Percentiles rank a stretch among this genome's conserved stretches.
phyloP scores from a whole-genome alignment of 352 stramenopile genomes.

The Phytophthora capsici region DNA sequence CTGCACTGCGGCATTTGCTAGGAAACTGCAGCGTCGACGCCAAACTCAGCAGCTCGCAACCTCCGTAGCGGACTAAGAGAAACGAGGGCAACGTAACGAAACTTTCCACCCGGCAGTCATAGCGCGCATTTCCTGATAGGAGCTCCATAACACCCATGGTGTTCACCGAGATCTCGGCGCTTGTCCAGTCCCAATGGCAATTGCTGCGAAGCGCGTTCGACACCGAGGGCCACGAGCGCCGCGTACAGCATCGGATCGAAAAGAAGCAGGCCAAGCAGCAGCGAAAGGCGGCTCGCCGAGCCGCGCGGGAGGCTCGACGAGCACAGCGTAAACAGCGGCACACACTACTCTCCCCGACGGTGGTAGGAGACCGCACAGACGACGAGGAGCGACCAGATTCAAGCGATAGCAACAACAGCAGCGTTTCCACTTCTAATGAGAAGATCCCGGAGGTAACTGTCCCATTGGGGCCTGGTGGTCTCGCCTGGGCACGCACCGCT shows the following conservation, averaged over 20 bases:
- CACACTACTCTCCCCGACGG: constrained; percentile 22
- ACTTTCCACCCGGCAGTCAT: constrained; percentile 7
- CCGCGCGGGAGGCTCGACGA: constrained; percentile 35
- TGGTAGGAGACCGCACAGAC: constrained; percentile 25
- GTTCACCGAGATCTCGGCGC: constrained; percentile 43
- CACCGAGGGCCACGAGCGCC: constrained; percentile 25
- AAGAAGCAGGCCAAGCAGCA: constrained; percentile 51
- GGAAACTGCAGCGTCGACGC: constrained; percentile 35
- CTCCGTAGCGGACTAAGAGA: constrained; percentile 20
- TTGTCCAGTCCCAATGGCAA: constrained; percentile 45
- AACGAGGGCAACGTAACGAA: constrained; percentile 17
- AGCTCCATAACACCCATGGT: constrained; percentile 31
- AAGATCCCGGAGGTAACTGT: constrained; percentile 7
- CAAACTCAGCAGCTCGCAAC: background rate
- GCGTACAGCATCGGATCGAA: constrained; percentile 31
- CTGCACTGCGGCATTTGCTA: constrained; percentile 26
- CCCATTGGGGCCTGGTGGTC: constrained; percentile 1
- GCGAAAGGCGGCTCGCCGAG: constrained; percentile 32
- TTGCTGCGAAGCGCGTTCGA: constrained; percentile 34
- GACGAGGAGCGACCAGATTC: constrained; percentile 24
- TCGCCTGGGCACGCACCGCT: constrained; percentile 25
- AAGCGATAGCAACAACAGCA: constrained; percentile 12
- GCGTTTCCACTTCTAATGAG: background rate
- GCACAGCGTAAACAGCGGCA: constrained; percentile 30
- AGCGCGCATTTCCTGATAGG: constrained; percentile 22